Evolutionary conservation across 805 yeast genomes (phyloP), one percentile per base, ranked within the genome.

Genomic region (Nakazawaea holstii): DNA sequence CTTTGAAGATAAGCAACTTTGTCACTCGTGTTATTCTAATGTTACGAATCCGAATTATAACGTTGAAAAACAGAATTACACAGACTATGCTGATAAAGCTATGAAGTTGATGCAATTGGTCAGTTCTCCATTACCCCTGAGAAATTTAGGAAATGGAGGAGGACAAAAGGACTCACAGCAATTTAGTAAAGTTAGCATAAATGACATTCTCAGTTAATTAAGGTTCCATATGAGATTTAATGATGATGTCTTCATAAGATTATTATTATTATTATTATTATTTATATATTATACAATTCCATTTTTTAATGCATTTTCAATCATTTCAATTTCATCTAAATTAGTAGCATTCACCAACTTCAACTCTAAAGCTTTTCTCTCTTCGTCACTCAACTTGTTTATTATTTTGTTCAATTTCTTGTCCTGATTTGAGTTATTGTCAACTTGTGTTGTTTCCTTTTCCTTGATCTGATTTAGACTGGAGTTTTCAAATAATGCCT

Each of bases 241-340:
- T 20, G 5, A 20, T 3, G 24, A 3, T 20, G 5, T 20, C 24
- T 20, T 20, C 24, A 20, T 20, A 20, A 20, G 24, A 20, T 20
- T 20, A 4, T 30, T 32, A 30, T 35, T 35, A 26, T 17, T 41
- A 27, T 27, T 20, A 17, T 24, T 39, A 24, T n/a, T 20, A 28
- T 35, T 32, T 36, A 9, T 33, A 50, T 8, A 14, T 48, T 48
- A 60, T 31, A 61, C 29, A 46, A 64, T 64, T 3, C 72, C 80
- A 31, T 60, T 65, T 47, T 64, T 63, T 39, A 85, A 65, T 17
- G 77, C 69, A 27, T 64, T 67, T 59, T 88, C 95, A 24, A 90
- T 76, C 43, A 78, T 67, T 49, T 82, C 86, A 6, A 90, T 86
- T 52, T 91, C 97, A 6, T 76, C 86, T 49, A 91, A 59, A 44